phyloP scores from a whole-genome alignment of 2,329 filamentous ascomycete species.

The Penicillium sp. region DNA sequence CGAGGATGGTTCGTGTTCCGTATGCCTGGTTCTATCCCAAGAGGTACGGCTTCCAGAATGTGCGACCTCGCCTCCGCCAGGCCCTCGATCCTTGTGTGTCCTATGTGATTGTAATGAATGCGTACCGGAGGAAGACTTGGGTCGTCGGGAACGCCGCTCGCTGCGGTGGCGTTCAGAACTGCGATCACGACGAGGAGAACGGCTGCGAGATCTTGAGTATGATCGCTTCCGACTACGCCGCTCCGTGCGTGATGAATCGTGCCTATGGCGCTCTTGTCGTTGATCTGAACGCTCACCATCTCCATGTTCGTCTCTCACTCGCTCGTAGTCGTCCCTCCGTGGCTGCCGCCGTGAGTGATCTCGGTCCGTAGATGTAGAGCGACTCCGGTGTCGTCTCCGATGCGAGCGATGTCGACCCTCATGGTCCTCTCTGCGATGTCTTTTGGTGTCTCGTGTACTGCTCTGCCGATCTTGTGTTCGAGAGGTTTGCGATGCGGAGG shows the following conservation, averaged over 20 bases:
- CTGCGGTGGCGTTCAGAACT: slow-evolving; percentile 18
- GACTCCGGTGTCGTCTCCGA: slow-evolving; percentile 28
- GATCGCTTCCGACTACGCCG: slow-evolving; percentile 18
- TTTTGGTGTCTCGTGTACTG: slow-evolving; percentile 18
- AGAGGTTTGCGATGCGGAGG: slow-evolving; percentile 23
- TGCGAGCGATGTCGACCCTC: slow-evolving; percentile 27
- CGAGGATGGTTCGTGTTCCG: background rate
- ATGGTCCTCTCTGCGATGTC: slow-evolving; percentile 19
- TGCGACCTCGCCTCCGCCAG: background rate
- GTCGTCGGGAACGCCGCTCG: slow-evolving; percentile 29
- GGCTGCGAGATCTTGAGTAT: slow-evolving; percentile 21
- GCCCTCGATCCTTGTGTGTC: background rate
- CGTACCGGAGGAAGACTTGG: slow-evolving; percentile 16
- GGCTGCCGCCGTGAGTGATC: slow-evolving; percentile 25
- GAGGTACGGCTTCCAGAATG: slow-evolving; percentile 7
- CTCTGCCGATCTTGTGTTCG: slow-evolving; percentile 36
- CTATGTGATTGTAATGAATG: slow-evolving; percentile 12
- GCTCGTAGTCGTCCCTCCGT: slow-evolving; percentile 20
- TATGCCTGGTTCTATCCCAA: background rate
- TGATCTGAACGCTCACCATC: slow-evolving; percentile 13
- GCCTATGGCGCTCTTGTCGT: slow-evolving; percentile 13
- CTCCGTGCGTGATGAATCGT: slow-evolving; percentile 11
- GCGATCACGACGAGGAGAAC: slow-evolving; percentile 20
- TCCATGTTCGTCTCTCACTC: slow-evolving; percentile 15
- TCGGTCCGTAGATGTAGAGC: slow-evolving; percentile 27